Conservation (phyloP, 202 grass and related monocot genomes). For the Dendrocalamus latiflorus region DNA sequence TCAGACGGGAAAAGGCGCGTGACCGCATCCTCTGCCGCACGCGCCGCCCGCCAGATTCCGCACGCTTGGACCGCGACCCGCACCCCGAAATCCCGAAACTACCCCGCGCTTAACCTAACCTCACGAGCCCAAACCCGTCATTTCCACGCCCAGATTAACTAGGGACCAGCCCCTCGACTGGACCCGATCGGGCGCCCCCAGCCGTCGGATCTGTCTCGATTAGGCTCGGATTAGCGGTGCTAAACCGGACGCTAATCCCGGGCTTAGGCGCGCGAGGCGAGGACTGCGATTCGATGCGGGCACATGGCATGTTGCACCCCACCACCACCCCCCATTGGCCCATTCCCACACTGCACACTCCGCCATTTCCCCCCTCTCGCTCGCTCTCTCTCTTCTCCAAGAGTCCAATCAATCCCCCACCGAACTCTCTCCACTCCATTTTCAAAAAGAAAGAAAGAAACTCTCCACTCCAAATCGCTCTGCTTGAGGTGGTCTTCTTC, state of each 20-base stretch:
- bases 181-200: background rate
- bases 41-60: background rate
- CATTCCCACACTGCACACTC: background rate
- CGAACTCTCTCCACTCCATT: background rate
- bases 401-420: background rate
- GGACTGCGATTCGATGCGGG: constrained; percentile 12
- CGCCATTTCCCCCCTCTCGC: background rate
- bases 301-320: constrained; percentile 32
- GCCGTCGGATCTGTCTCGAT: background rate
- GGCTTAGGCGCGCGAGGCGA: background rate
- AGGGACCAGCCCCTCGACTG: background rate
- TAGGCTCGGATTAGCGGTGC: background rate
- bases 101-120: background rate
- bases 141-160: background rate
- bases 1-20: background rate
- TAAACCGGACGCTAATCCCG: background rate
- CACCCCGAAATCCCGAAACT: background rate
- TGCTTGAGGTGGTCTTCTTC: background rate
- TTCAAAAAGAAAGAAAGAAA: too few species aligned
- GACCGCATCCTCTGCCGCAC: too few species aligned
- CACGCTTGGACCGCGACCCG: background rate
- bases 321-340: too few species aligned
- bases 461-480: background rate
- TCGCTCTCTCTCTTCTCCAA: background rate
- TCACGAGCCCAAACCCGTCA: background rate